phyloP scores from a whole-genome alignment of 2,329 filamentous ascomycete species.

The Corynespora cassiicola region DNA sequence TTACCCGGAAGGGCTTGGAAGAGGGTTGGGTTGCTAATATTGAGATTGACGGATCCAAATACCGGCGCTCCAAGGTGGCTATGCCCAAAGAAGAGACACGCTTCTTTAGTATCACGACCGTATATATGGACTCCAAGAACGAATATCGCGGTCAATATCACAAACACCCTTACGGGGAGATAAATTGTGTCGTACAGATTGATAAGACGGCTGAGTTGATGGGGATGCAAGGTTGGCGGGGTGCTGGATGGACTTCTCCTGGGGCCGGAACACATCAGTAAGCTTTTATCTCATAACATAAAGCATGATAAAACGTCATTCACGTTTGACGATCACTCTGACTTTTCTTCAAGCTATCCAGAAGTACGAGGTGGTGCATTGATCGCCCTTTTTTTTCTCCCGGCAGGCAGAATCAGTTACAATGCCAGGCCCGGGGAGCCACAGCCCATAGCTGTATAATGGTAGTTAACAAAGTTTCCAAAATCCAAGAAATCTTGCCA shows the following conservation, averaged over 20 bases:
- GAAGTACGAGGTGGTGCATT: constrained; percentile 58
- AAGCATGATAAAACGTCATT: background rate
- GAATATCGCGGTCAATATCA: constrained; percentile 63
- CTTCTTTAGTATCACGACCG: constrained; percentile 64
- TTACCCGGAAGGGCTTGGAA: constrained; percentile 40
- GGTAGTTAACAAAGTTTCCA: too few relatives aligned
- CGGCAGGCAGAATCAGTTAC: constrained; percentile 62
- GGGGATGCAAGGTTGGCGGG: constrained; percentile 64
- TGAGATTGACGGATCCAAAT: constrained; percentile 34
- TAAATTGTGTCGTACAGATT: constrained; percentile 62
- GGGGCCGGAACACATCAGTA: constrained; percentile 62
- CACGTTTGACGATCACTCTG: constrained; percentile 1
- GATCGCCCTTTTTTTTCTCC: constrained; percentile 63
- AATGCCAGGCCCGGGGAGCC: constrained; percentile 52
- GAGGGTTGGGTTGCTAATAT: constrained; percentile 47
- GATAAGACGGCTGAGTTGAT: constrained; percentile 58
- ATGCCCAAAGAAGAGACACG: constrained; percentile 55
- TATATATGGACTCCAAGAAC: constrained; percentile 62
- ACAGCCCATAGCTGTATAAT: constrained; percentile 41
- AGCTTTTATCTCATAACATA: constrained; percentile 7
- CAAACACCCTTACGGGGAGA: constrained; percentile 61
- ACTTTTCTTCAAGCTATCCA: constrained; percentile 49
- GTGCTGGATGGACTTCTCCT: constrained; percentile 62
- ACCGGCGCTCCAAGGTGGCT: constrained; percentile 51
- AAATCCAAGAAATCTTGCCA: too few relatives aligned